These are phyloP conservation scores for Podila horticola DNA, from an alignment of 192 early-diverging fungal species.

Conservation along the genomic window DNA sequence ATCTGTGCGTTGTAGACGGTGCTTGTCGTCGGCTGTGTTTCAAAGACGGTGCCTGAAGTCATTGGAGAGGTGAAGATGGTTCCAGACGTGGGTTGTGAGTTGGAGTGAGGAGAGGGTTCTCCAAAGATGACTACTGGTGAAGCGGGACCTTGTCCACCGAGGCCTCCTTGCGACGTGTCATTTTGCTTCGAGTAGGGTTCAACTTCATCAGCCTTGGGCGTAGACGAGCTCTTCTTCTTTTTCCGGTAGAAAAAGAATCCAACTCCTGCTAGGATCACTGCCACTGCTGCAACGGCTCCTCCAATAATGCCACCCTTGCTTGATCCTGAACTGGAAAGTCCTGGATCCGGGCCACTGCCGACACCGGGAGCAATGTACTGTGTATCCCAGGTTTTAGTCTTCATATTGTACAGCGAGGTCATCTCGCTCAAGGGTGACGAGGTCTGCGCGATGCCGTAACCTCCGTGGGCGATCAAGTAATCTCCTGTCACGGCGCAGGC, in stretches of 20 bases:
- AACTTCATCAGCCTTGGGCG: too few relatives aligned
- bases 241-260: neutral
- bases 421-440: neutral
- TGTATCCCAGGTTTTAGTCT: neutral
- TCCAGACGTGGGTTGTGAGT: too few relatives aligned
- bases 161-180: too few relatives aligned
- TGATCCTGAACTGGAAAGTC: too few relatives aligned
- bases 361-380: neutral
- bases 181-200: too few relatives aligned
- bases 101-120: too few relatives aligned
- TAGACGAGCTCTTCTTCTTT: neutral
- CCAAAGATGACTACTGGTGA: too few relatives aligned
- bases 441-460: neutral
- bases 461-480: neutral
- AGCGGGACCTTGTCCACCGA: too few relatives aligned
- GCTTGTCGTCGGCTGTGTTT: too few relatives aligned
- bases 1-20: too few relatives aligned
- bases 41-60: too few relatives aligned
- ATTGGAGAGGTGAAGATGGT: too few relatives aligned
- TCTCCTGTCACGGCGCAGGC: neutral
- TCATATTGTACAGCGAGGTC: neutral
- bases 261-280: neutral
- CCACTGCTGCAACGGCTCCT: neutral
- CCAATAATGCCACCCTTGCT: neutral
- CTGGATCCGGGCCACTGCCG: neutral